Percentiles rank a stretch among this genome's conserved stretches.
Evolutionary conservation across 2,329 filamentous ascomycete species (phyloP).

Genomic region (Epichloe sylvatica): DNA sequence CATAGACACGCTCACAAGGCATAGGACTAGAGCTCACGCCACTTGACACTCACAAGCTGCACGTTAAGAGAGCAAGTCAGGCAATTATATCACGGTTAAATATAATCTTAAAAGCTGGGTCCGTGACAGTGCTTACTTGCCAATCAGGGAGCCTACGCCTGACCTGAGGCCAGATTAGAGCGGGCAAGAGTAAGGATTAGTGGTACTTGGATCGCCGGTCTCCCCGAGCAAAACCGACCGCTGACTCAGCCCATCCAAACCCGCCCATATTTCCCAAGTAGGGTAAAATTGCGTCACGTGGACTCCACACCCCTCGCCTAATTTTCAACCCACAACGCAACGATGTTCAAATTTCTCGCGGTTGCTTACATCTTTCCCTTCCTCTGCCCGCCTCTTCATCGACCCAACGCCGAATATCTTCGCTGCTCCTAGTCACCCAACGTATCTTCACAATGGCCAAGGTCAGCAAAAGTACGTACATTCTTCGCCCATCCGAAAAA

Average conservation of each 20-base stretch:
- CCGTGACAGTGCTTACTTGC: no score
- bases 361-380: neutral
- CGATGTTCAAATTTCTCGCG: constrained; percentile 6
- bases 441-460: constrained; percentile 50
- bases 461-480: constrained; percentile 44
- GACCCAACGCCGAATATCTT: constrained; percentile 19
- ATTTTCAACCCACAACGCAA: constrained; percentile 19
- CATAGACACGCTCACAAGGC: no score
- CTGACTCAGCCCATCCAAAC: neutral
- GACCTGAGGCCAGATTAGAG: no score
- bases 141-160: no score
- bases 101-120: no score
- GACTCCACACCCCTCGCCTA: constrained; percentile 10
- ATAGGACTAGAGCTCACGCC: no score
- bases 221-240: no score
- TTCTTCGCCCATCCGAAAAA: neutral
- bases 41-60: no score
- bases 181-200: no score
- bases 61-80: no score
- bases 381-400: constrained; percentile 7
- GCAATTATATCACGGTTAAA: no score
- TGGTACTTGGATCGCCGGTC: no score
- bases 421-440: constrained; percentile 11
- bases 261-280: neutral
- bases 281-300: constrained; percentile 19